Base-by-base conservation (phyloP, 495 filamentous ascomycete species). In the Amniculicola lignicola region DNA sequence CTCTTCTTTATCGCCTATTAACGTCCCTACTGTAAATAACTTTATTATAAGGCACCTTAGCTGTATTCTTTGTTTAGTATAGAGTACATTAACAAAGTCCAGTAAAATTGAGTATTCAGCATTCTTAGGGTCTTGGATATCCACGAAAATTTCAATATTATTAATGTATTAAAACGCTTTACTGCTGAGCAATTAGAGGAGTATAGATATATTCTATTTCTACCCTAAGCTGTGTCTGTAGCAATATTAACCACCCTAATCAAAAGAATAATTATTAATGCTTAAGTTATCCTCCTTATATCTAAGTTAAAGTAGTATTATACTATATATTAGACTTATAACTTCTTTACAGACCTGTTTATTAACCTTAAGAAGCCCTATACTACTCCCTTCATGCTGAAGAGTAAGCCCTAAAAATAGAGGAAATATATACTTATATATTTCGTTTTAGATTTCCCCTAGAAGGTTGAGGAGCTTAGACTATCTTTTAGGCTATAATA, bases 81-180 rank as follows among this genome's bases (percentile, higher is more conserved):
- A 50, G 46, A 50, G 46, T 50, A n/a, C 29, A 50, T 50, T 15
- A 15, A 50, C 29, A n/a, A 50, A 50, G 29, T 50, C 46, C 15
- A 50, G 29, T 11, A 50, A 50, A 50, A 50, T 50, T 23, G 21
- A 50, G 29, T 21, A n/a, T 50, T 50, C 7, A n/a, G 28, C 4
- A 36, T 50, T 50, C 28, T 36, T 14, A 38, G 24, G 29, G 46
- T 6, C 29, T 50, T 50, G 12, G 29, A 50, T 36, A 50, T 50
- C 46, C 14, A 50, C 19, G 10, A 37, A 50, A 50, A 50, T 50
- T 33, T 50, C 14, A 50, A 50, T 50, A 50, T 50, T 23, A n/a
- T 50, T 50, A 50, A 50, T 22, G 46, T 50, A 50, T 36, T 50
- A 37, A 50, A 50, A 37, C 19, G n/a, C n/a, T n/a, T n/a, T n/a